Evolutionary conservation across 371 early-diverging fungal species (phyloP).

Genomic region (Mucor plumbeus): DNA sequence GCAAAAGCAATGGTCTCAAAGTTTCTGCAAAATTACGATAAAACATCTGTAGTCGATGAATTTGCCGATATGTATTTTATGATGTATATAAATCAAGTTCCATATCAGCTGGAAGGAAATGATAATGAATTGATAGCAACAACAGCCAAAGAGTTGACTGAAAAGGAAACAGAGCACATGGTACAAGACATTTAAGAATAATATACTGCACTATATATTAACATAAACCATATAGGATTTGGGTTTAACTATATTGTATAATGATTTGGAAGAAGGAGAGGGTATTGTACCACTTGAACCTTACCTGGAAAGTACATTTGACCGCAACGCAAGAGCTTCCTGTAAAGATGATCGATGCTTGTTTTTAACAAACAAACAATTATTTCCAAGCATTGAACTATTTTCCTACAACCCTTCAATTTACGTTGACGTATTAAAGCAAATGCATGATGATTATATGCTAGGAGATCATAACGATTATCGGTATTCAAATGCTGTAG

Average conservation of each 20-base stretch:
- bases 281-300: slow-evolving; percentile 11
- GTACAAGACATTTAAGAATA: slow-evolving; percentile 22
- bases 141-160: not conserved
- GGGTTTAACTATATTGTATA: slow-evolving; percentile 44
- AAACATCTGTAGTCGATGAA: slow-evolving; percentile 53
- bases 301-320: slow-evolving; percentile 8
- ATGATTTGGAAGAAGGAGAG: slow-evolving; percentile 26
- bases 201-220: too few species aligned
- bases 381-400: slow-evolving; percentile 53
- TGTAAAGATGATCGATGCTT: slow-evolving; percentile 65
- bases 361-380: slow-evolving; percentile 59
- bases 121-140: not conserved
- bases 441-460: slow-evolving; percentile 56
- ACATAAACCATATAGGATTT: slow-evolving; percentile 11
- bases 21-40: slow-evolving; percentile 58
- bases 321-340: slow-evolving; percentile 39
- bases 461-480: slow-evolving; percentile 5
- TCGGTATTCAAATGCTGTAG: slow-evolving; percentile 59
- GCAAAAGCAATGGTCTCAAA: slow-evolving; percentile 56
- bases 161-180: slow-evolving; percentile 21
- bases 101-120: slow-evolving; percentile 57
- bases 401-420: slow-evolving; percentile 59
- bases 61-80: slow-evolving; percentile 68
- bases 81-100: slow-evolving; percentile 62
- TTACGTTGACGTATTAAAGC: slow-evolving; percentile 46